Evolutionary conservation across 306 rosid species (phyloP), one percentile per base, ranked within the genome.

Genomic region (Cyamopsis tetragonoloba): DNA sequence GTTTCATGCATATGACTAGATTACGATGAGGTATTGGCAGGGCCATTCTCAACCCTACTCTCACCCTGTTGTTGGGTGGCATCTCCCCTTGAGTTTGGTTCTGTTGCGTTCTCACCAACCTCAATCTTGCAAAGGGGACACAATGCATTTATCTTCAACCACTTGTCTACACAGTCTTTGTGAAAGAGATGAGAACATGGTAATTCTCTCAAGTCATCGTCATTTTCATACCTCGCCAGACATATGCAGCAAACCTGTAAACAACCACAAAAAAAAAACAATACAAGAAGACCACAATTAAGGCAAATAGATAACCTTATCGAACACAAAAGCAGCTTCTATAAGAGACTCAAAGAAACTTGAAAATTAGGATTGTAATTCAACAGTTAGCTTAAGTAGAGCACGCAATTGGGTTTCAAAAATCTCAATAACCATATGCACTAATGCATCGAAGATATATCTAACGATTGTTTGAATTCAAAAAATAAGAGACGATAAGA

Each of bases 91-190:
- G 75, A 42, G 26, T 62, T 70, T 2, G 87, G 47, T 58, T 54
- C 67, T 23, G 35, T 30, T 64, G 35, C 11, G 70, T 75, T 77
- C 71, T 79, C 86, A 24, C 83, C 85, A 10, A 87, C 87, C 54
- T 77, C 90, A 37, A 42, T 80, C 80, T 89, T 92, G 87, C 98
- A 92, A 69, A 92, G 98, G 15, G 98, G 98, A 34, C 98, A 92
- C 10, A 76, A 60, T 0, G 98, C 92, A 41, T 87, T 92, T 75
- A 92, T 92, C 87, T 82, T 89, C 79, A 92, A 71, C 98, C 98
- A 92, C 78, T 83, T 92, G 77, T 92, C 98, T 18, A 92, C 84
- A 4, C 98, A 92, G 0, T 85, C 98, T 78, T 85, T 87, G 88
- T 92, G 96, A 64, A 92, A 84, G 72, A 92, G 85, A 76, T 92